Evolutionary conservation across 169 alveolate species (phyloP).

Genomic region (Babesia microti): DNA sequence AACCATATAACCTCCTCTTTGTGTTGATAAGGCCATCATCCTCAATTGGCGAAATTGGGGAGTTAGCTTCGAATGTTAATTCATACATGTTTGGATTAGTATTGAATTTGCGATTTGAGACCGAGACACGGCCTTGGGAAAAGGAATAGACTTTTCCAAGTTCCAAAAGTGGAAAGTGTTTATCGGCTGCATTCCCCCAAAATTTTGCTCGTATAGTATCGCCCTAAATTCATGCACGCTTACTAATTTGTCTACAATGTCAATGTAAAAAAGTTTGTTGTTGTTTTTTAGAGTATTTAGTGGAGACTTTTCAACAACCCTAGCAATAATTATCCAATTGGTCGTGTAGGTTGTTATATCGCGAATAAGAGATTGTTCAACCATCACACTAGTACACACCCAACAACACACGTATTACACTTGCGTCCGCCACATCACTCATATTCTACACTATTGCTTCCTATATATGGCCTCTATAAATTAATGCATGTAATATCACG

Average conservation of each 20-base stretch:
- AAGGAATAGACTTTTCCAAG: conserved; percentile 53
- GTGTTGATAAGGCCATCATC: conserved; percentile 51
- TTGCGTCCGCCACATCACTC: too few relatives aligned
- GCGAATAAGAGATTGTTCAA: conserved; percentile 42
- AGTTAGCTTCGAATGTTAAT: conserved; percentile 45
- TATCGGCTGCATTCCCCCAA: conserved; percentile 62
- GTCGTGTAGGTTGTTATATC: conserved; percentile 54
- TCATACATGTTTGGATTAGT: conserved; percentile 56
- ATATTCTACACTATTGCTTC: too few relatives aligned
- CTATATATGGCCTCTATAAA: too few relatives aligned
- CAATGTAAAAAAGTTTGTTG: conserved; percentile 43
- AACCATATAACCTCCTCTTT: conserved; percentile 35
- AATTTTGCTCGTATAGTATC: conserved; percentile 54
- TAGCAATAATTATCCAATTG: conserved; percentile 58
- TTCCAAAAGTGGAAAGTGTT: conserved; percentile 45
- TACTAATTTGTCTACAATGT: conserved; percentile 46
- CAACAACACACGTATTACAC: too few relatives aligned
- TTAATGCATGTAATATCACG: too few relatives aligned
- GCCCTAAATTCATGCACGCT: conserved; percentile 29
- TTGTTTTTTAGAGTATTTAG: conserved; percentile 47
- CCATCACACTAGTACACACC: neutral
- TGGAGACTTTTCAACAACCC: conserved; percentile 50
- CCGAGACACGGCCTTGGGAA: conserved; percentile 49
- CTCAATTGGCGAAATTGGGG: conserved; percentile 49
- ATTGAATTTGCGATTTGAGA: conserved; percentile 52